Evolutionary conservation across 306 rosid genomes (phyloP), one percentile per base, ranked within the genome.

Genomic region (Inga oerstediana): DNA sequence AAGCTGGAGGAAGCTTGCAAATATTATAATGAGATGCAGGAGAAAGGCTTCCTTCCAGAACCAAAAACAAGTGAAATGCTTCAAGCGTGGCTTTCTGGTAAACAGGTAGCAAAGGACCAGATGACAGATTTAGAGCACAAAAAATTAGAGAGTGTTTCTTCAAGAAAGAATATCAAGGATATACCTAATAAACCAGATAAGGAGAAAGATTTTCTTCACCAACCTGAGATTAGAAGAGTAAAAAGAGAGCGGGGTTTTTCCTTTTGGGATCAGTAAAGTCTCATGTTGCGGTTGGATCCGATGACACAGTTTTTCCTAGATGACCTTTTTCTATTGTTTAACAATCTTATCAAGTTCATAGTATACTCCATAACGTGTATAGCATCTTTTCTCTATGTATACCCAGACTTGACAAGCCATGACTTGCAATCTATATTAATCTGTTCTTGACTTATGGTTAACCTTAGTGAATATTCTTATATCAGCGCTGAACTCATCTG

Each of bases 21-120:
- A 80, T 95, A 90, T 80, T 95, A 95, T 78, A 45, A 74, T 75
- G 98, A 93, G 87, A 95, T 95, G 98, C 94, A 88, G 87, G 92
- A 88, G 85, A 95, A 89, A 83, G 91, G 89, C 43, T 92, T 86
- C 61, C 83, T 83, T 24, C 98, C 98, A 59, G 97, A 95, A 82
- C 94, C 98, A 27, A 92, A 85, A 84, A 95, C 97, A 13, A 95
- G 92, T 80, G 80, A 88, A 88, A 89, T 92, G 91, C 88, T 95
- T 77, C 89, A 89, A 88, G 91, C 93, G 45, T 95, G 98, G 98
- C n/a, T 93, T 82, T 89, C 94, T 51, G 91, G 91, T 69, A 93
- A 78, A 86, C 85, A 89, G 69, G 73, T 45, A 61, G 49, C 66
- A 30, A 72, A 88, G 70, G 85, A 37, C 13, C 81, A 82, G 78